These are phyloP conservation scores for Hibiscus tridactylites DNA, from an alignment of 345 rosid genomes.

Conservation along the genomic window DNA sequence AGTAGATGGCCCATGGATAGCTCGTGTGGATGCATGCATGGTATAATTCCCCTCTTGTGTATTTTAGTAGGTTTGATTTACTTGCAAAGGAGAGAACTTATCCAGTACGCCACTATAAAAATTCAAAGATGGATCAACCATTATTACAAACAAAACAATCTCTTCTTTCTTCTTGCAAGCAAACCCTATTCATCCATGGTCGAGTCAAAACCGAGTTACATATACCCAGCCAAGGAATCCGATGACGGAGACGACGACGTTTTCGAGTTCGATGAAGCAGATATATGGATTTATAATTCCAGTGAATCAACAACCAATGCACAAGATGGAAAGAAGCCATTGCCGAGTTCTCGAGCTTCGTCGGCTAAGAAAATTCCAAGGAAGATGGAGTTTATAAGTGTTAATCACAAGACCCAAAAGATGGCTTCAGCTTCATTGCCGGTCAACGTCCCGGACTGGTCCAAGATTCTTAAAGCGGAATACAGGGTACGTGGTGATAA, in stretches of 20 bases:
- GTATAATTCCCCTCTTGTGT: background rate
- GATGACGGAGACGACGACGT: background rate
- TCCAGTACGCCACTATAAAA: conserved; percentile 32
- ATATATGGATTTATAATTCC: conserved; percentile 22
- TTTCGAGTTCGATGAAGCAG: conserved; percentile 61
- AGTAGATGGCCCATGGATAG: background rate
- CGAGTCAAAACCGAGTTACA: conserved; percentile 32
- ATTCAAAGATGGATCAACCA: background rate
- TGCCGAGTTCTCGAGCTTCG: conserved; percentile 25
- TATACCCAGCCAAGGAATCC: conserved; percentile 28
- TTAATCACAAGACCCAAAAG: background rate
- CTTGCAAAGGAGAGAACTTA: conserved; percentile 20
- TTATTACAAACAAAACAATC: background rate
- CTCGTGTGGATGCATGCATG: background rate
- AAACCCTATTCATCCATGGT: conserved; percentile 23
- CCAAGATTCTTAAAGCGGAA: conserved; percentile 53
- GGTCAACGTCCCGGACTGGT: conserved; percentile 76
- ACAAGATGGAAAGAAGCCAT: conserved; percentile 27
- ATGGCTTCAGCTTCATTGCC: conserved; percentile 48
- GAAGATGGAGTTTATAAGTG: conserved; percentile 17
- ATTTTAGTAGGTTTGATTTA: background rate
- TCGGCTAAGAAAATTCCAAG: conserved; percentile 21
- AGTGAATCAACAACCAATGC: conserved; percentile 10
- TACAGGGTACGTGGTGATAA: conserved; percentile 20
- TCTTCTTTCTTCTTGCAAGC: background rate